Evolutionary conservation across 345 rosid species (phyloP), one percentile per base, ranked within the genome.

Genomic region (Citrus maxima): DNA sequence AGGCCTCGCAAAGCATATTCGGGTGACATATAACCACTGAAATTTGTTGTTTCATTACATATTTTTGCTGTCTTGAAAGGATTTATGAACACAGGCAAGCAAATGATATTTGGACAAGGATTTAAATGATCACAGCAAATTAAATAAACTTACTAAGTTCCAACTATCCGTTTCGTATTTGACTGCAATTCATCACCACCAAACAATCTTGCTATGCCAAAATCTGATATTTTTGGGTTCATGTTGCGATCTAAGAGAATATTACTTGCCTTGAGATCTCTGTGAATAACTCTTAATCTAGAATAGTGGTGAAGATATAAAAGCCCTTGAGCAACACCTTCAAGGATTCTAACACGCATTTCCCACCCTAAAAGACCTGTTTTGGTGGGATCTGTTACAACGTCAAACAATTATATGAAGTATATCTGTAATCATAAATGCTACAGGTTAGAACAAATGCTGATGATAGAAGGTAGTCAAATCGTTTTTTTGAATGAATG

Each of bases 221-320:
- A 61, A 27, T 78, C 75, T 1, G 80, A 78, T 21, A 78, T 60
- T 60, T 70, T 78, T 7, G 80, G 80, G 10, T 70, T 70, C 49
- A 69, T n/a, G n/a, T 78, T 46, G 21, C n/a, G 0, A 25, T 70
- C 81, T 42, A 78, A 38, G 6, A 78, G 35, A 8, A 78, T 62
- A 10, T 78, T 78, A 2, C 76, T 70, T 4, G 61, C 69, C 38
- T 70, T 78, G 4, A 78, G 61, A 70, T 78, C 75, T 10, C 80
- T 70, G 54, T 78, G 80, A 14, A 78, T 58, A 12, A 78, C 61
- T 70, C 21, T 12, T 5, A 78, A 42, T 49, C 27, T 78, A 2
- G 80, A 78, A 78, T 70, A 38, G 5, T 78, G 70, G 30, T 78
- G 70, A 4, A 78, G 80, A 49, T 78, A 78, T 0, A 70, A 38